Evolutionary conservation across 768 basidiomycete species (phyloP), one percentile per base, ranked within the genome.

Genomic region (Sarcodon sp.): DNA sequence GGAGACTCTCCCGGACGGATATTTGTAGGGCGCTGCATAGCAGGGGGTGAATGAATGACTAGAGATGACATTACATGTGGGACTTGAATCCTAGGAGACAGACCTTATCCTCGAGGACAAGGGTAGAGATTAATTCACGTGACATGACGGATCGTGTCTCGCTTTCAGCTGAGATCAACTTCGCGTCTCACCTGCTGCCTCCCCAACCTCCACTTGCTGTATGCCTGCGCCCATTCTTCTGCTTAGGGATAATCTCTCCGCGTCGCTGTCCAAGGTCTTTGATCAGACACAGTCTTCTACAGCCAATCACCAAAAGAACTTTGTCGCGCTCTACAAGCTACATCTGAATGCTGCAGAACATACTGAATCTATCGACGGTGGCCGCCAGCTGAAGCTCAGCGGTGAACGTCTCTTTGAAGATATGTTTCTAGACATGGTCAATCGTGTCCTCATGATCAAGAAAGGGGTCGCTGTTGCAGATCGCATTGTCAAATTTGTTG

Each of bases 281-380:
- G 78, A 85, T 31, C 86, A 94, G 64, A 85, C 72, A 0, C 88
- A 92, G 60, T 66, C 60, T 6, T 77, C 83, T 0, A 63, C 71
- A 11, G 79, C 86, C 7, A 91, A 88, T 61, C 92, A 97, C 63
- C 80, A 83, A 52, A 96, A 96, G 71, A 94, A 96, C 64, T 69
- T 82, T 45, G 81, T 89, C 37, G 78, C 80, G 0, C 73, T 96
- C 3, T 71, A 87, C 69, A 89, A 89, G 61, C 64, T 93, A 37
- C 89, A 93, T 49, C 48, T 64, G 4, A 72, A 83, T 47, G 82
- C 81, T 8, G 77, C 81, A 1, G 55, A 65, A 11, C 66, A 70
- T 54, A 76, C 68, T 2, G 70, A 81, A 51, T 48, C 67, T 3
- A 58, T 74, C n/a, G 65, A 69, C 33, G 69, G 73, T 45, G 76